These are phyloP conservation scores for Flaveria linearis DNA, from an alignment of 129 eudicot species.

Conservation along the genomic window DNA sequence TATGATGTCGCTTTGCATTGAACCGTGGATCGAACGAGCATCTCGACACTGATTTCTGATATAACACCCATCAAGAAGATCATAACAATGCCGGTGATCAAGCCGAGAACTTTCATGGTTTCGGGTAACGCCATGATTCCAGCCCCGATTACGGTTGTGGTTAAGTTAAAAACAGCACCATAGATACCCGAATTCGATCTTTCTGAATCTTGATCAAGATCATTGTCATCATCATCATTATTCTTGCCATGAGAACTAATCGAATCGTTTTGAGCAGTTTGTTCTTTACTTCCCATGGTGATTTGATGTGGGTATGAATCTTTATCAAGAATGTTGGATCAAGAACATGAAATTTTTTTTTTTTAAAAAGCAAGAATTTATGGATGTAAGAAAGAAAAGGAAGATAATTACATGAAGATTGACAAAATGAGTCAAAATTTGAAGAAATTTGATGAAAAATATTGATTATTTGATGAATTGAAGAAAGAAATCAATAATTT, in stretches of 20 bases:
- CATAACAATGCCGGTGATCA: conserved; percentile 54
- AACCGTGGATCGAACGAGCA: conserved; percentile 65
- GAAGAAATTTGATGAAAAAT: background rate
- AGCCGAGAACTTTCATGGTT: conserved; percentile 88
- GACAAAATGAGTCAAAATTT: background rate
- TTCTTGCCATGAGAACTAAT: background rate
- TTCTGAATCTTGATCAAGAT: background rate
- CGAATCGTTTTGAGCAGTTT: too few species aligned
- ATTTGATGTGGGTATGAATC: background rate
- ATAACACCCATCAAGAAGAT: conserved; percentile 69
- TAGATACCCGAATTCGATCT: conserved; percentile 50
- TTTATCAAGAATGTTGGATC: background rate
- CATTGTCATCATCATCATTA: conserved; percentile 9
- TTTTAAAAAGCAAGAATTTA: background rate
- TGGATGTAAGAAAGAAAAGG: background rate
- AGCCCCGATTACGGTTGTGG: conserved; percentile 83
- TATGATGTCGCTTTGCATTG: conserved; percentile 73
- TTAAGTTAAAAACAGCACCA: conserved; percentile 83
- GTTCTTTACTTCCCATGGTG: conserved; percentile 12
- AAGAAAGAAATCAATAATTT: background rate
- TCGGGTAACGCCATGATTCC: conserved; percentile 99
- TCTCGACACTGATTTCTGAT: conserved; percentile 74
- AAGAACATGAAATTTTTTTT: background rate
- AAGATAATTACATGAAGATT: background rate
- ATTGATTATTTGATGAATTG: conserved; percentile 2